A percentile compares a stretch with the other conserved stretches of the same genome.
Evolutionary conservation across 495 filamentous ascomycete species (phyloP).

Genomic region (Stereocaulon alpinum): DNA sequence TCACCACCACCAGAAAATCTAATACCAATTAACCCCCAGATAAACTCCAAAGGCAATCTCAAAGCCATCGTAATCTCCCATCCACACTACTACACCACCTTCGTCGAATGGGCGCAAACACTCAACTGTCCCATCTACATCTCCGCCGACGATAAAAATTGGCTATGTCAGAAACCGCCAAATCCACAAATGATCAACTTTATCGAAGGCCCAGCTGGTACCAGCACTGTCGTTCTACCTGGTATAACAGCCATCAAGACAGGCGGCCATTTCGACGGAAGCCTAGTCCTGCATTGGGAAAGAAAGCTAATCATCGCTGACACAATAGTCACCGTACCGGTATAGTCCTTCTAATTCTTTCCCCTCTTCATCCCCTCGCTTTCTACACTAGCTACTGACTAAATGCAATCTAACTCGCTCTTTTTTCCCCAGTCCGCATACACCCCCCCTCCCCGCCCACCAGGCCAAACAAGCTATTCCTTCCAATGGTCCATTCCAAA

Average conservation of each 20-base stretch:
- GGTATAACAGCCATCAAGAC: conserved; percentile 55
- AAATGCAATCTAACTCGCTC: no score
- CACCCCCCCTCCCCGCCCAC: conserved; percentile 30
- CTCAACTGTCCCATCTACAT: conserved; percentile 59
- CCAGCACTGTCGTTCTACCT: conserved; percentile 30
- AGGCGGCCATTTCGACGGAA: conserved; percentile 68
- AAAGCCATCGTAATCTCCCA: conserved; percentile 69
- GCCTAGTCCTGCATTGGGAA: conserved; percentile 49
- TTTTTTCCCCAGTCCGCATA: conserved; percentile 27
- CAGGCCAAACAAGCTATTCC: conserved; percentile 49
- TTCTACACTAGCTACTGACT: no score
- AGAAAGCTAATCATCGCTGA: conserved; percentile 57
- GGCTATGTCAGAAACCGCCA: conserved; percentile 38
- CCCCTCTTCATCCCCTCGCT: no score
- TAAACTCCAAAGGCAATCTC: conserved; percentile 33
- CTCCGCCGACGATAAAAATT: conserved; percentile 49
- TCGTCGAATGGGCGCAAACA: conserved; percentile 51
- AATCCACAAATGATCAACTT: conserved; percentile 20
- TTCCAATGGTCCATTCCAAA: conserved; percentile 80
- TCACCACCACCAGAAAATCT: fast-evolving
- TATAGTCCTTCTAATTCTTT: conserved; percentile 22
- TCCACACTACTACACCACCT: conserved; percentile 68
- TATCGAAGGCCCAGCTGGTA: conserved; percentile 18
- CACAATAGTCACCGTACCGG: conserved; percentile 56
- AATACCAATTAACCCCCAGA: neutral